Percentiles rank a stretch among this genome's conserved stretches.
These are phyloP conservation scores for Coemansia sp. DNA, from an alignment of 192 early-diverging fungal species.

Conservation along the genomic window DNA sequence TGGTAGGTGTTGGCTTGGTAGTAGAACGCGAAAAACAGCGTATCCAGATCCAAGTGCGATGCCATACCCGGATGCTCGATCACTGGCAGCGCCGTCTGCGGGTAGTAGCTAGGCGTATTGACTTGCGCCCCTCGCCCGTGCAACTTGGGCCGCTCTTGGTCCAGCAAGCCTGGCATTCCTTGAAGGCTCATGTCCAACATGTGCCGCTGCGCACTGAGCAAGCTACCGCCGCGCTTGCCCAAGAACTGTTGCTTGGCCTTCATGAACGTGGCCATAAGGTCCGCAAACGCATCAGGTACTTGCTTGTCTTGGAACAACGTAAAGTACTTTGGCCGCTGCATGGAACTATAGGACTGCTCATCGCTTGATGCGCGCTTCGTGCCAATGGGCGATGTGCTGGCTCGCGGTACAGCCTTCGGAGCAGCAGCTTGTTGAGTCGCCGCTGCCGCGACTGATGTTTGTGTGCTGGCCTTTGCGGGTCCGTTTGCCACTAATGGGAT, in stretches of 20 bases:
- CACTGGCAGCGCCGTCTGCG: constrained; percentile 79
- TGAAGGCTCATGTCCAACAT: constrained; percentile 87
- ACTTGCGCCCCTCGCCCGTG: constrained; percentile 33
- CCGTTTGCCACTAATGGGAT: neutral
- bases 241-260: constrained; percentile 64
- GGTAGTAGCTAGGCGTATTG: constrained; percentile 90
- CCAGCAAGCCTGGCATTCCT: constrained; percentile 79
- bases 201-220: constrained; percentile 55
- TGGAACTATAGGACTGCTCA: constrained; percentile 31
- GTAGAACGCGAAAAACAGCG: constrained; percentile 98
- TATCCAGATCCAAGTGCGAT: constrained; percentile 92
- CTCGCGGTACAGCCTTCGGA: constrained; percentile 8
- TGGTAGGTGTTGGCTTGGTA: constrained; percentile 96
- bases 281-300: constrained; percentile 69
- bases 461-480: constrained; percentile 6
- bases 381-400: constrained; percentile 51
- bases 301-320: constrained; percentile 53
- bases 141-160: constrained; percentile 77
- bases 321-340: constrained; percentile 56
- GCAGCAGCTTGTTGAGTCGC: neutral
- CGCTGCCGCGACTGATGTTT: constrained; percentile 6
- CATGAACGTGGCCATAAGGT: constrained; percentile 71
- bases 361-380: constrained; percentile 38
- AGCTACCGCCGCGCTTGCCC: constrained; percentile 21
- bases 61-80: constrained; percentile 86